Evolutionary conservation across 2,329 filamentous ascomycete species (phyloP).

Genomic region (Claviceps maximensis): DNA sequence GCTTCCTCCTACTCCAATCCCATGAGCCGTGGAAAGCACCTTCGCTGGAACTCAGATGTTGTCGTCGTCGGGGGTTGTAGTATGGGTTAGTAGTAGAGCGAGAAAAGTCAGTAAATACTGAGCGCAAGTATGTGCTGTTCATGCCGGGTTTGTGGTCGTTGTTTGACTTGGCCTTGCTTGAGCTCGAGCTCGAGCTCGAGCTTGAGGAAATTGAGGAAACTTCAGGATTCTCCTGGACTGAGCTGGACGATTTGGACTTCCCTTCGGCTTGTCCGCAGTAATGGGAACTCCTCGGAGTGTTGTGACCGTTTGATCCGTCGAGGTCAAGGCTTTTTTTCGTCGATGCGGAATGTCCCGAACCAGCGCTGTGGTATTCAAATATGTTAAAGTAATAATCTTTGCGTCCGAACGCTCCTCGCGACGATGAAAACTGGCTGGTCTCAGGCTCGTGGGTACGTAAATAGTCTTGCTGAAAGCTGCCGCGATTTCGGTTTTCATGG

Average conservation of each 20-base stretch:
- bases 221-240: background rate
- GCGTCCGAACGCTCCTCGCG: slow-evolving; percentile 2
- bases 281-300: background rate
- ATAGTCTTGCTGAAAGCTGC: background rate
- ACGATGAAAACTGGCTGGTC: background rate
- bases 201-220: background rate
- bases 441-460: background rate
- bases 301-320: background rate
- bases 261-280: background rate
- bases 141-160: background rate
- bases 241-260: background rate
- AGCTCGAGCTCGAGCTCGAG: slow-evolving; percentile 1
- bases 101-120: slow-evolving; percentile 13
- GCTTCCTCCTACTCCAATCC: background rate
- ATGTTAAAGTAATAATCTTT: background rate
- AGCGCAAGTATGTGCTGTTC: background rate
- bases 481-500: background rate
- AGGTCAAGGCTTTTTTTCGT: background rate
- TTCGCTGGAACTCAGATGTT: slow-evolving; percentile 6
- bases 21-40: background rate
- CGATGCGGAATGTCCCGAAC: background rate
- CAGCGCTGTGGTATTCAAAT: background rate
- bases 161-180: background rate
- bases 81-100: slow-evolving; percentile 20
- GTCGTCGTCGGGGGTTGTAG: slow-evolving; percentile 16